phyloP scores from a whole-genome alignment of 176 grass and related monocot genomes.

The Oryza officinalis region DNA sequence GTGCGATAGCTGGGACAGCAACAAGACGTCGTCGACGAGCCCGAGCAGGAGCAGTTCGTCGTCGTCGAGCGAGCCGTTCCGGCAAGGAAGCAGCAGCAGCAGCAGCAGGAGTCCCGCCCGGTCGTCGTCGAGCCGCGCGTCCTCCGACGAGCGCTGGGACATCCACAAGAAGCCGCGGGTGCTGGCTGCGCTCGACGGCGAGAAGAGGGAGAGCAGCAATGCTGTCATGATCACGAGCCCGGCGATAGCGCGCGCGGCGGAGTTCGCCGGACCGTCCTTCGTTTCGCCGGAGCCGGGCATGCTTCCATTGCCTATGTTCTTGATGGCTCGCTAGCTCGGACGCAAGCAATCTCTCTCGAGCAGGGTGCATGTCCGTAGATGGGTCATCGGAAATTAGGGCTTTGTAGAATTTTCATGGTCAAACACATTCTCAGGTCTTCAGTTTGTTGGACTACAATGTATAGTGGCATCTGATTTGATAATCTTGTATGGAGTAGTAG shows the following conservation, averaged over 20 bases:
- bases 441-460: background rate
- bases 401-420: background rate
- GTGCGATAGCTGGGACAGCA: conserved; percentile 9
- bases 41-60: background rate
- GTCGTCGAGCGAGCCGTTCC: too few relatives aligned
- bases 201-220: background rate
- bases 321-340: background rate
- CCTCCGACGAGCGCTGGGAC: background rate
- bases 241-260: background rate
- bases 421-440: background rate
- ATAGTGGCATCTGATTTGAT: background rate
- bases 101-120: too few relatives aligned
- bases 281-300: background rate
- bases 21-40: background rate
- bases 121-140: background rate
- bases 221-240: background rate
- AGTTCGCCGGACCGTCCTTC: background rate
- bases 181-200: background rate
- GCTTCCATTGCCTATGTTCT: conserved; percentile 17
- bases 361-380: background rate
- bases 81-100: too few relatives aligned
- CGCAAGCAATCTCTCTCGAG: background rate
- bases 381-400: background rate
- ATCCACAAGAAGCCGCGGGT: background rate
- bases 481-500: too few relatives aligned